Conservation (phyloP, 169 alveolate genomes). For the Plasmodium relictum region DNA sequence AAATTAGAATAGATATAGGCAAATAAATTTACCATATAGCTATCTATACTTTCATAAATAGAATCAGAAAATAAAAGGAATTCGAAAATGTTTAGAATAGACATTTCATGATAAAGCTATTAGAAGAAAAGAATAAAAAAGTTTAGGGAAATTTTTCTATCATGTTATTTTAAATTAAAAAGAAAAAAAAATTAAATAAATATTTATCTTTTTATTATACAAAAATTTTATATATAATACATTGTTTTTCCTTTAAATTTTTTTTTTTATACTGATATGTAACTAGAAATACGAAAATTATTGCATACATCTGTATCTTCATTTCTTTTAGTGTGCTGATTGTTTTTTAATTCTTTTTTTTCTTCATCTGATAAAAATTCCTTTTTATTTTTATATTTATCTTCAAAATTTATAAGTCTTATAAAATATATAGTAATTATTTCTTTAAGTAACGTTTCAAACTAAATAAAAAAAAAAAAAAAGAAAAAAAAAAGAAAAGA, state of each 20-base stretch:
- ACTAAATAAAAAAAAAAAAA: slow-evolving; percentile 10
- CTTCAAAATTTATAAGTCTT: slow-evolving; percentile 35
- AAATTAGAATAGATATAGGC: slow-evolving; percentile 60
- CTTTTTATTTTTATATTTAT: slow-evolving; percentile 18
- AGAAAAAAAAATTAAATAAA: background rate
- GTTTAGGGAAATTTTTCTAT: too few relatives aligned
- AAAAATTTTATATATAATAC: background rate
- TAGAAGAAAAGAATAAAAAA: background rate
- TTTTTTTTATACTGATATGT: slow-evolving; percentile 48
- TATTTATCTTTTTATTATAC: background rate
- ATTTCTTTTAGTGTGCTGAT: background rate
- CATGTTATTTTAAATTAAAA: background rate
- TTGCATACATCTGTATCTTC: background rate
- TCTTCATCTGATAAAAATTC: background rate
- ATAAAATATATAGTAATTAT: slow-evolving; percentile 54
- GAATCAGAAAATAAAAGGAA: slow-evolving; percentile 40
- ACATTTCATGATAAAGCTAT: slow-evolving; percentile 71
- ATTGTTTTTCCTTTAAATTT: background rate
- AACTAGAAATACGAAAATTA: slow-evolving; percentile 29
- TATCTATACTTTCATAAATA: slow-evolving; percentile 53
- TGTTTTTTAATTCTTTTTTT: slow-evolving; percentile 6
- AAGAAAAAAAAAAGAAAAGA: background rate
- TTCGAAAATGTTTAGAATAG: slow-evolving; percentile 48
- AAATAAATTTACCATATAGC: slow-evolving; percentile 39
- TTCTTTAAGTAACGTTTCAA: slow-evolving; percentile 54